phyloP scores from a whole-genome alignment of 2,329 filamentous ascomycete genomes.

The Rugonectria rugulosa region DNA sequence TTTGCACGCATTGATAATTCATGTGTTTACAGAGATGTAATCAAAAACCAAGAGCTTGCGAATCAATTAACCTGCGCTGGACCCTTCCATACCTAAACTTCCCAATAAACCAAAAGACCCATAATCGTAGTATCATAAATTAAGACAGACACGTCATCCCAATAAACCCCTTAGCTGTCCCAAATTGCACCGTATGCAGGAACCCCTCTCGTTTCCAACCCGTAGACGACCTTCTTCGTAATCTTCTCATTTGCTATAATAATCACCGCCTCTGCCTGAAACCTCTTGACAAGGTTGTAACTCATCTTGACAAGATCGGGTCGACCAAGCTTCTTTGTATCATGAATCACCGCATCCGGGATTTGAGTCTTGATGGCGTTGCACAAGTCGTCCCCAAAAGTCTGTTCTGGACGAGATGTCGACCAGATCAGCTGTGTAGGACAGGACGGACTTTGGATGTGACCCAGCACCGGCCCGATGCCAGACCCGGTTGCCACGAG shows the following conservation, averaged over 20 bases:
- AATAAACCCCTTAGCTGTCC: constrained; percentile 62
- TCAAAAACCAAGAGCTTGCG: no score
- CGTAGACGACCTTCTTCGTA: constrained; percentile 73
- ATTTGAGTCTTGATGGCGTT: constrained; percentile 64
- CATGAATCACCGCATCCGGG: constrained; percentile 69
- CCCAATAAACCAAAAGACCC: neutral
- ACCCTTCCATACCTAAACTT: no score
- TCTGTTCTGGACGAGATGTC: constrained; percentile 66
- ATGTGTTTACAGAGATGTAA: no score
- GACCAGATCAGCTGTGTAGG: constrained; percentile 73
- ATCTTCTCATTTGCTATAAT: constrained; percentile 75
- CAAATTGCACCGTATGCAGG: constrained; percentile 78
- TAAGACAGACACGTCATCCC: no score
- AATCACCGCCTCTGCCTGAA: constrained; percentile 72
- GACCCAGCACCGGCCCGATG: constrained; percentile 72
- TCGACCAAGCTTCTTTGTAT: constrained; percentile 68
- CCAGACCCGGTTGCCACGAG: constrained; percentile 77
- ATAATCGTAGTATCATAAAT: neutral
- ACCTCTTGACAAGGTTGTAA: constrained; percentile 63
- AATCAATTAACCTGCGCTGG: no score
- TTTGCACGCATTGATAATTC: no score
- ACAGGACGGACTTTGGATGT: constrained; percentile 59
- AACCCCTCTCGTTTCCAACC: constrained; percentile 70
- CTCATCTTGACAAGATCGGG: constrained; percentile 61
- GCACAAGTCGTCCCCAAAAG: constrained; percentile 67